Evolutionary conservation across 2,329 filamentous ascomycete genomes (phyloP), one percentile per base, ranked within the genome.

Genomic region (Alternaria sp.): DNA sequence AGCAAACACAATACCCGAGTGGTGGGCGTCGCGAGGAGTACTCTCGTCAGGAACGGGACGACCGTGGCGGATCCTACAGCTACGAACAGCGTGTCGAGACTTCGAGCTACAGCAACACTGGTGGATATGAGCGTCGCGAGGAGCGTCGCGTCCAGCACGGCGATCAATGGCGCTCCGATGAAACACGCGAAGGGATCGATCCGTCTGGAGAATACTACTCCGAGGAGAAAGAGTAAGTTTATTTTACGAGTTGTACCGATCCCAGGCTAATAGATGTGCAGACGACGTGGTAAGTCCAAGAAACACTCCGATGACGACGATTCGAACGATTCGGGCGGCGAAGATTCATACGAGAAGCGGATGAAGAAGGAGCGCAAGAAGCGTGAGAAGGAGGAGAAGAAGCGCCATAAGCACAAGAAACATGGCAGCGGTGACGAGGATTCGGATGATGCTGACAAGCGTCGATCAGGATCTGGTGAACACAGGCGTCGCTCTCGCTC

Each of bases 1-100:
- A 82, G 30, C 81, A 88, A 72, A 91, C 87, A 8, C 82, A 86
- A 58, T 87, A 87, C 64, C 81, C 84, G 17, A 83, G 85, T 58
- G 89, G 89, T 53, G 86, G 86, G 51, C 82, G 85, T 57, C 82
- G 84, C 60, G 84, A 86, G 43, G 87, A 90, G 61, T 91, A 89
- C 78, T 83, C 84, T 61, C 86, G 88, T 30, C 89, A 87, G 67
- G 88, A 84, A 62, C 80, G 90, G 71, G 83, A 86, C 50, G 80
- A 82, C 21, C 78, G 65, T n/a, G 73, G 79, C 21, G 79, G 80
- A 19, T 73, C 72, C 28, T 87, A 87, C 67, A 85, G 87, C 44
- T 90, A 88, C 68, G 82, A 90, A 73, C 84, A 90, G 74, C 83
- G 81, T 51, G 85, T 83, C 6, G 86, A 91, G 73, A 84, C 84